A percentile compares a stretch with the other conserved stretches of the same genome.
phyloP scores from a whole-genome alignment of 2,329 filamentous ascomycete species.

The Ophiostoma ips region DNA sequence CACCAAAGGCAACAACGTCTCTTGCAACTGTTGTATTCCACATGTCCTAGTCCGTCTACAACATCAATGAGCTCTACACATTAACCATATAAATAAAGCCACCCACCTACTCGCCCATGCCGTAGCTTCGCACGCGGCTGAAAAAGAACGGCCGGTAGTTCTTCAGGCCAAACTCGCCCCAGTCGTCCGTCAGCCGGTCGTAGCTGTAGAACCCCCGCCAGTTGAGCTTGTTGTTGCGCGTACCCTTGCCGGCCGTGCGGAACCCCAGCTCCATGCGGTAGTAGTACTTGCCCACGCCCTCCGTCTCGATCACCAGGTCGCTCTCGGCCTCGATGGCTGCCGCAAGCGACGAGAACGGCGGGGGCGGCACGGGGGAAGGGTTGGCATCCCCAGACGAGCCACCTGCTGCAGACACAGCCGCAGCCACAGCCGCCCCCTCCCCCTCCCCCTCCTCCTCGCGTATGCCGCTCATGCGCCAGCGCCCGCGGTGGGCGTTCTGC shows the following conservation, averaged over 20 bases:
- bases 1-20: too few relatives aligned
- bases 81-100: background rate
- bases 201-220: conserved; percentile 92
- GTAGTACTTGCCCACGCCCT: conserved; percentile 70
- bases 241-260: conserved; percentile 45
- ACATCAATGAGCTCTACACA: too few relatives aligned
- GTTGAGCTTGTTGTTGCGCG: conserved; percentile 70
- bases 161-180: conserved; percentile 60
- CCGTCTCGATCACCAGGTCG: conserved; percentile 71
- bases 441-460: conserved; percentile 10
- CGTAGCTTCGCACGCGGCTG: conserved; percentile 49
- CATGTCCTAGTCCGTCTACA: too few relatives aligned
- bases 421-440: conserved; percentile 6
- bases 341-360: conserved; percentile 10
- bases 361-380: background rate
- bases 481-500: conserved; percentile 49
- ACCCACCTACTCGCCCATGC: conserved; percentile 10
- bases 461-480: conserved; percentile 33
- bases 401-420: background rate
- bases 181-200: conserved; percentile 79
- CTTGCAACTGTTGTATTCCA: too few relatives aligned
- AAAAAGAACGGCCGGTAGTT: conserved; percentile 55
- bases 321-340: conserved; percentile 38
- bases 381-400: background rate
- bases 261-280: conserved; percentile 71